These are phyloP conservation scores for Suillus fuscotomentosus DNA, from an alignment of 768 basidiomycete species.

Conservation along the genomic window DNA sequence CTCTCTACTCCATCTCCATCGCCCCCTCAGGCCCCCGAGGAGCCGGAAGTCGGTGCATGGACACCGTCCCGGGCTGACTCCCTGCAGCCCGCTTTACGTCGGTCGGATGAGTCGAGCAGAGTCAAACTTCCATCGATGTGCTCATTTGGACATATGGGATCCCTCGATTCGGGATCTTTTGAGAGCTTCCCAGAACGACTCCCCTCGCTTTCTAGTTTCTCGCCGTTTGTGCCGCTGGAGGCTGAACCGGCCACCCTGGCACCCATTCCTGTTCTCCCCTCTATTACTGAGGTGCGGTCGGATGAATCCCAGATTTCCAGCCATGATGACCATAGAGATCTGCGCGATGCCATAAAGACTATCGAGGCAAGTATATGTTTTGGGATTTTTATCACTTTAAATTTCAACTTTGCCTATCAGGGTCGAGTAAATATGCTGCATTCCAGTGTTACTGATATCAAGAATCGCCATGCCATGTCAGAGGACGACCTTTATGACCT, in stretches of 20 bases:
- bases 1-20: constrained; percentile 40
- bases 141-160: constrained; percentile 2
- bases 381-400: not conserved
- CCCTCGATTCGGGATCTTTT: not conserved
- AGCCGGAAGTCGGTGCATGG: constrained; percentile 44
- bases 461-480: constrained; percentile 21
- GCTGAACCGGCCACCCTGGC: not conserved
- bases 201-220: not conserved
- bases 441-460: constrained; percentile 17
- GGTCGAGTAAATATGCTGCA: constrained; percentile 24
- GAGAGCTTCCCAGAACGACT: constrained; percentile 3
- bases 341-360: constrained; percentile 16
- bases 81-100: constrained; percentile 16
- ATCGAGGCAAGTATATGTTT: constrained; percentile 17
- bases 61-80: constrained; percentile 37
- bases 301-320: not conserved
- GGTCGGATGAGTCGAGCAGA: not conserved
- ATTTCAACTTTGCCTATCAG: constrained; percentile 11
- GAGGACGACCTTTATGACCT: constrained; percentile 33
- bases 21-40: constrained; percentile 22
- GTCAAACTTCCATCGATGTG: constrained; percentile 4
- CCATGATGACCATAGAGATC: not conserved
- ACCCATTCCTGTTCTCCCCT: not conserved
- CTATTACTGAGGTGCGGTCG: not conserved
- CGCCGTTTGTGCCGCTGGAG: not conserved